Base-by-base conservation (phyloP, 805 yeast species). In the Candida qinlingensis region DNA sequence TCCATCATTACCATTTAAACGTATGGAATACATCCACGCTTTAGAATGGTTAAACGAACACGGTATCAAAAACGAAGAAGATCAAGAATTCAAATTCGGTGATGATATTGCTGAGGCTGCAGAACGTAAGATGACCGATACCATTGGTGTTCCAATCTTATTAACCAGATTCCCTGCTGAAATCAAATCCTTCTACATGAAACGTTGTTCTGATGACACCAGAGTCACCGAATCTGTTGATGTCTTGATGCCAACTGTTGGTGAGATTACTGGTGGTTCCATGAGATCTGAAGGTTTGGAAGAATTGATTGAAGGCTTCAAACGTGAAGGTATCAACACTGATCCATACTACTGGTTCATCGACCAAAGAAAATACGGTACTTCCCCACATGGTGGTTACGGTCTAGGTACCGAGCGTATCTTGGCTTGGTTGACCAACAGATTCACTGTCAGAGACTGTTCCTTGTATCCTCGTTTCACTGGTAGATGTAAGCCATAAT, bases 81-180 rank as follows among this genome's bases (percentile, higher is more conserved):
- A 94, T 54, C 86, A 89, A 66, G 73, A 75, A 58, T 94, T 92
- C 83, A 80, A 85, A 71, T 94, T 94, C 59, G 99, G 99, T 69
- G 99, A 94, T 66, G 99, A 94, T 69, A 94, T 94, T 56, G 97
- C 98, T 52, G 99, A 94, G 74, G 99, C 99, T 48, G 99, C 97
- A 51, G 99, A 94, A 79, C 87, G 99, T 69, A 87, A 85, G 71
- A 94, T 94, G 99, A 89, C 96, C 34, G 99, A 94, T 68, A 79
- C 87, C 51, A 85, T 94, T 68, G 91, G 91, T 64, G 86, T 79
- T 55, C 99, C 99, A 56, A 91, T 94, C 59, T 77, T 94, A 59
- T 82, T 94, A 68, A 92, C 82, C 48, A 80, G 91, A 63, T 94
- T 94, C 92, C 99, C 99, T 46, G 88, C 89, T 45, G 97, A 85